phyloP scores from a whole-genome alignment of 306 rosid genomes.

The Morella rubra region DNA sequence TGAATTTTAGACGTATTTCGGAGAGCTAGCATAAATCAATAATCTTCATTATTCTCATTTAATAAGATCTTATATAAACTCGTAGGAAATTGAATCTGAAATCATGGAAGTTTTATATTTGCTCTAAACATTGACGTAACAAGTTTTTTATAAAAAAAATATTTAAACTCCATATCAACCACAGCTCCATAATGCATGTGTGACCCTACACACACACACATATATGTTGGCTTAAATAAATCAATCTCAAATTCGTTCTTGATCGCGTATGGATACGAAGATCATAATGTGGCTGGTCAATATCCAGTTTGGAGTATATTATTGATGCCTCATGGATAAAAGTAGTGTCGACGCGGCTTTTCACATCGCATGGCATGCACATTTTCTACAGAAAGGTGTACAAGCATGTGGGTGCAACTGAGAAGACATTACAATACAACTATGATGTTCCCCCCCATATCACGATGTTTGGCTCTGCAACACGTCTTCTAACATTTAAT shows the following conservation, averaged over 20 bases:
- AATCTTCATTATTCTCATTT: too few relatives aligned
- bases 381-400: not conserved
- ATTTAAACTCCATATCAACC: too few relatives aligned
- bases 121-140: too few relatives aligned
- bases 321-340: not conserved
- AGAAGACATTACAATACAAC: not conserved
- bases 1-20: too few relatives aligned
- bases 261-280: not conserved
- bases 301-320: not conserved
- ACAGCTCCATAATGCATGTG: too few relatives aligned
- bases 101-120: too few relatives aligned
- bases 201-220: too few relatives aligned
- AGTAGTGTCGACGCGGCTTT: not conserved
- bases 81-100: too few relatives aligned
- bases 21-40: too few relatives aligned
- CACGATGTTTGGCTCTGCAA: not conserved
- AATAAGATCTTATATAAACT: too few relatives aligned
- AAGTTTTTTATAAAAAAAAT: too few relatives aligned
- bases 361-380: not conserved
- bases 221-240: not conserved
- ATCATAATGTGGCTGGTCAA: not conserved
- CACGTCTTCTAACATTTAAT: slow-evolving; percentile 17
- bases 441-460: not conserved
- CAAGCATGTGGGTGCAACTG: slow-evolving; percentile 6
- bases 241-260: not conserved